Percentiles rank a stretch among this genome's conserved stretches.
phyloP scores from a whole-genome alignment of 2,329 filamentous ascomycete genomes.

The Uncinocarpus reesii region DNA sequence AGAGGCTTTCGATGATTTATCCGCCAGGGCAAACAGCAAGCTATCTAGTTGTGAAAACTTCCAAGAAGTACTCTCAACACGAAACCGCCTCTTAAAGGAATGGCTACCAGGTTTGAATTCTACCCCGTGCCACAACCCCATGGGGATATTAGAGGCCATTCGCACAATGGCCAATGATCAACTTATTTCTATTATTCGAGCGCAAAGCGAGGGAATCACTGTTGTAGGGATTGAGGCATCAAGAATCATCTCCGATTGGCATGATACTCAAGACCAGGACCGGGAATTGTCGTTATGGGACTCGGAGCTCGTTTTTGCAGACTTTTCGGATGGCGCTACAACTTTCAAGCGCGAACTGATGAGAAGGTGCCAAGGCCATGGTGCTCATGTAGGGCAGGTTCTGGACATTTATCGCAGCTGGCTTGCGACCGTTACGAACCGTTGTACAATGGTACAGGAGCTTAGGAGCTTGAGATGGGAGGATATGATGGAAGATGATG shows the following conservation, averaged over 20 bases:
- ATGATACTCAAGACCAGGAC: slow-evolving; percentile 18
- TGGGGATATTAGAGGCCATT: slow-evolving; percentile 57
- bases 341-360: slow-evolving; percentile 60
- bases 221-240: slow-evolving; percentile 56
- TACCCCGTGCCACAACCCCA: slow-evolving; percentile 43
- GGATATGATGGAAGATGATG: slow-evolving; percentile 32
- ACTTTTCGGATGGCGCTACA: slow-evolving; percentile 54
- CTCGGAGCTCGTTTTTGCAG: slow-evolving; percentile 51
- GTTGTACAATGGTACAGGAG: slow-evolving; percentile 26
- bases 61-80: slow-evolving; percentile 56
- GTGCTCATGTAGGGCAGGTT: slow-evolving; percentile 53
- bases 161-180: slow-evolving; percentile 59
- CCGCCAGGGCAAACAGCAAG: slow-evolving; percentile 52
- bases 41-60: slow-evolving; percentile 55
- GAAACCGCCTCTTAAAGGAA: slow-evolving; percentile 59
- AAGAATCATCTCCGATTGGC: slow-evolving; percentile 52
- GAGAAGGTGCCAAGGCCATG: slow-evolving; percentile 61
- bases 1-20: slow-evolving; percentile 48
- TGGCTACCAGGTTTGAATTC: slow-evolving; percentile 63
- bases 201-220: slow-evolving; percentile 54
- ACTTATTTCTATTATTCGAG: slow-evolving; percentile 52
- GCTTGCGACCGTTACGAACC: slow-evolving; percentile 57
- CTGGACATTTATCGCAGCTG: slow-evolving; percentile 59
- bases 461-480: slow-evolving; percentile 30
- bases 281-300: slow-evolving; percentile 57